Evolutionary conservation across 208 protist species (phyloP).

Genomic region (Crithidia acanthocephali): DNA sequence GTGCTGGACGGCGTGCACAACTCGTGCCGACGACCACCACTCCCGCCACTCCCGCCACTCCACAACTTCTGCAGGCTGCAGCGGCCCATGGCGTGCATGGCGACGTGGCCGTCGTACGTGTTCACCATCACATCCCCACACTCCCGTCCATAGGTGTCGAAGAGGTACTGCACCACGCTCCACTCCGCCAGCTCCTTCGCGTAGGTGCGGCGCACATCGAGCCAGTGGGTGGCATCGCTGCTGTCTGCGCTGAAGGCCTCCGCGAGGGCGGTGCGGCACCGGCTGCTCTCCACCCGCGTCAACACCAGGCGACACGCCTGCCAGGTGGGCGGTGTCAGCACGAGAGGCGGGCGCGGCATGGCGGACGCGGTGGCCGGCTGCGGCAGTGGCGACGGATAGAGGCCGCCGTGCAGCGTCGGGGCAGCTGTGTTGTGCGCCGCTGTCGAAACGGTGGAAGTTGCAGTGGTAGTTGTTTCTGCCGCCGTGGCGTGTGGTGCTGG

Average conservation of each 20-base stretch:
- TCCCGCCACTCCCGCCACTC: neutral
- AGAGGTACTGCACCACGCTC: conserved; percentile 79
- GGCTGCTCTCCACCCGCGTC: conserved; percentile 50
- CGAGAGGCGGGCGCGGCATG: neutral
- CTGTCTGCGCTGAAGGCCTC: conserved; percentile 51
- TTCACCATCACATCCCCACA: conserved; percentile 76
- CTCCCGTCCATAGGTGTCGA: conserved; percentile 65
- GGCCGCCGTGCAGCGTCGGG: too few species aligned
- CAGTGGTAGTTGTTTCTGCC: too few species aligned
- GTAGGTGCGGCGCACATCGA: conserved; percentile 51
- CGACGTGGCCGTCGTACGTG: conserved; percentile 67
- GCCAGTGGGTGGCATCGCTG: conserved; percentile 62
- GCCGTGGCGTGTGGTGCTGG: too few species aligned
- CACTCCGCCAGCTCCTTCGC: conserved; percentile 84
- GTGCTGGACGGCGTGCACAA: neutral
- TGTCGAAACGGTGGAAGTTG: too few species aligned
- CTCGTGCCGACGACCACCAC: neutral
- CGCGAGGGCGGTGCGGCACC: conserved; percentile 46
- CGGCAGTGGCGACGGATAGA: neutral
- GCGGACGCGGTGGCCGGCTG: neutral
- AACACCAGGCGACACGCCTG: conserved; percentile 42
- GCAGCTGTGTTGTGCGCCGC: neutral
- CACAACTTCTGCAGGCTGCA: conserved; percentile 54
- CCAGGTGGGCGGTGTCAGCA: conserved; percentile 16
- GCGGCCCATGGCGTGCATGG: conserved; percentile 65